Base-by-base conservation (phyloP, 2,329 filamentous ascomycete species). In the Penicillium palitans region DNA sequence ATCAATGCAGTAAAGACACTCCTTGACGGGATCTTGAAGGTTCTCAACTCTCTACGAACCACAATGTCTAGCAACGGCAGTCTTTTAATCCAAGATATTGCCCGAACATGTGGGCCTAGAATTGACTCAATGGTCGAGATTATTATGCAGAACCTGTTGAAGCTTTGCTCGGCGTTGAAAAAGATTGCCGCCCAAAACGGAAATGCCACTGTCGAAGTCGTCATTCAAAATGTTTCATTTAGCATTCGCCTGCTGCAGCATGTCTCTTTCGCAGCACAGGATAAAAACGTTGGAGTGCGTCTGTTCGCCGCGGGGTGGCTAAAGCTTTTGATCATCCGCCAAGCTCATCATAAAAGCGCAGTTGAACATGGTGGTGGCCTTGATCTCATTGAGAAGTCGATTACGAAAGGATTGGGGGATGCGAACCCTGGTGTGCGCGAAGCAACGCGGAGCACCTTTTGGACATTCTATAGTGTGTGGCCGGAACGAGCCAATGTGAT, bases 111-210 rank as follows among this genome's bases (percentile, higher is more conserved):
- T 46, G 92, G 92, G 0, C 83, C 91, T 1, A 88, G 83, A 41
- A 87, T 97, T 68, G 93, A 98, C 69, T 84, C 89, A 12, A 90
- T 96, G 87, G 89, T 95, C 8, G 93, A 98, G 76, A 85, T 97
- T 51, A 81, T 97, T 24, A 85, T 98, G 77, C 92, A 96, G 70
- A 89, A 86, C 29, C 86, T 97, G 67, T 87, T 98, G 78, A 97
- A 96, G 76, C 84, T 97, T 62, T 93, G 89, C 64, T 91, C 88
- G 10, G 88, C 87, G 25, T 96, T 93, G 48, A 99, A 99, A 76
- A 96, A 96, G 74, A 96, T 99, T 66, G 87, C 86, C 57, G 91
- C 91, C 0, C 88, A 96, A 69, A 88, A 90, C 63, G 93, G 90
- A 52, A 93, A 96, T 70, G 74, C 80, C 17, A 91, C 90, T 0